Conservation (phyloP, 768 basidiomycete genomes). For the Infundibulicybe gibba region DNA sequence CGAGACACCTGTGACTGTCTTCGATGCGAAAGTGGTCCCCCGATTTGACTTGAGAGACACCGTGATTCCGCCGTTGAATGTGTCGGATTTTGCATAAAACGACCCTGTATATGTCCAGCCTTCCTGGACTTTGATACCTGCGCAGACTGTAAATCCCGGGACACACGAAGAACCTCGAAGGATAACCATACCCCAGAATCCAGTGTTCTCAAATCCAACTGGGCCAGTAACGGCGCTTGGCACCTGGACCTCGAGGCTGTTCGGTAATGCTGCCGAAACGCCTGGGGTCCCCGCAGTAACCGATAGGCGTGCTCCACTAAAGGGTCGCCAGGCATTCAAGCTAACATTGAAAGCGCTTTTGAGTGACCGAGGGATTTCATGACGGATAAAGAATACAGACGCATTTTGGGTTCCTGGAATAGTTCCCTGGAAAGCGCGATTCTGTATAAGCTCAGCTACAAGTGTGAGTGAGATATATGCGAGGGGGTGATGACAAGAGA, state of each 20-base stretch:
- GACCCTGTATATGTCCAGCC: conserved; percentile 55
- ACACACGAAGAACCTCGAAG: background rate
- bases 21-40: conserved; percentile 35
- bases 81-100: conserved; percentile 39
- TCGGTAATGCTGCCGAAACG: conserved; percentile 49
- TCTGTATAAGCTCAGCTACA: conserved; percentile 41
- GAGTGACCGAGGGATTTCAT: background rate
- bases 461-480: background rate
- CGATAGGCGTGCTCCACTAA: conserved; percentile 30
- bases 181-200: conserved; percentile 43
- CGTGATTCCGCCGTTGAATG: conserved; percentile 28
- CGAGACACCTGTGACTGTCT: conserved; percentile 23
- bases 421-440: conserved; percentile 58
- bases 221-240: conserved; percentile 30
- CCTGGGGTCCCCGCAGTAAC: conserved; percentile 39
- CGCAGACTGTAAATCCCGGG: background rate
- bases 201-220: conserved; percentile 48
- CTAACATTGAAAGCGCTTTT: conserved; percentile 5
- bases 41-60: conserved; percentile 35
- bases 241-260: conserved; percentile 46
- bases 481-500: background rate
- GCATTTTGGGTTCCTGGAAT: conserved; percentile 43
- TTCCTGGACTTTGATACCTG: conserved; percentile 51
- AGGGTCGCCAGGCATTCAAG: conserved; percentile 41
- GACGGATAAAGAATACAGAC: conserved; percentile 3